A percentile compares a stretch with the other conserved stretches of the same genome.
Evolutionary conservation across 2,329 filamentous ascomycete species (phyloP).

Genomic region (Fusarium miscanthi): DNA sequence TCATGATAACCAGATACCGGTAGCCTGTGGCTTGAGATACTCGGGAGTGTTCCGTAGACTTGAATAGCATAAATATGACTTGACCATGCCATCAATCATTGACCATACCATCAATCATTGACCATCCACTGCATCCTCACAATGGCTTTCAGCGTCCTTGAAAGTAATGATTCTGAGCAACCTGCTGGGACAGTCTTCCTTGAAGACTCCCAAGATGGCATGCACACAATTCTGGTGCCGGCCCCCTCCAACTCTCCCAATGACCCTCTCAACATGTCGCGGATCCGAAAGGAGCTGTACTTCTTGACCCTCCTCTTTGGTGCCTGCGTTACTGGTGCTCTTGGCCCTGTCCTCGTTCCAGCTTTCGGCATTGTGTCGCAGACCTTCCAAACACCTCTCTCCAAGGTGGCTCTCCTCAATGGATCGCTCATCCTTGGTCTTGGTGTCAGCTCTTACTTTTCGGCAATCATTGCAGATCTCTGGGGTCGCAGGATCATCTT

Average conservation of each 20-base stretch:
- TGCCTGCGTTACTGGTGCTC: neutral
- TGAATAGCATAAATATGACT: no score
- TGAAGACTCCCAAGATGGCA: neutral
- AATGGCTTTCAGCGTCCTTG: slow-evolving; percentile 1
- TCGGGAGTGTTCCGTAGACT: neutral
- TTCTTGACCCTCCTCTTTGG: slow-evolving; percentile 3
- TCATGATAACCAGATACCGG: neutral
- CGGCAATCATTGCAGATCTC: neutral
- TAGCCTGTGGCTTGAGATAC: no score
- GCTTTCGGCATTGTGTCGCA: neutral
- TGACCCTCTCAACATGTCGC: neutral
- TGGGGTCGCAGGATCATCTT: neutral
- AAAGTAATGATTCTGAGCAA: neutral
- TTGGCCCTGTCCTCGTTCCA: neutral
- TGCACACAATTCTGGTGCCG: neutral
- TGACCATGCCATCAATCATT: no score
- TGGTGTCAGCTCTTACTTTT: neutral
- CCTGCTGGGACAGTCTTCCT: neutral
- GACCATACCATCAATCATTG: no score
- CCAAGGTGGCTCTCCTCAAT: neutral
- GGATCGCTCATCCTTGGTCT: neutral
- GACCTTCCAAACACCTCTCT: neutral
- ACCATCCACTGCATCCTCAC: neutral
- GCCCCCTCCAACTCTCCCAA: neutral
- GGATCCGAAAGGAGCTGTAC: neutral